These are phyloP conservation scores for Melaleuca alternifolia DNA, from an alignment of 345 rosid species.

Conservation along the genomic window DNA sequence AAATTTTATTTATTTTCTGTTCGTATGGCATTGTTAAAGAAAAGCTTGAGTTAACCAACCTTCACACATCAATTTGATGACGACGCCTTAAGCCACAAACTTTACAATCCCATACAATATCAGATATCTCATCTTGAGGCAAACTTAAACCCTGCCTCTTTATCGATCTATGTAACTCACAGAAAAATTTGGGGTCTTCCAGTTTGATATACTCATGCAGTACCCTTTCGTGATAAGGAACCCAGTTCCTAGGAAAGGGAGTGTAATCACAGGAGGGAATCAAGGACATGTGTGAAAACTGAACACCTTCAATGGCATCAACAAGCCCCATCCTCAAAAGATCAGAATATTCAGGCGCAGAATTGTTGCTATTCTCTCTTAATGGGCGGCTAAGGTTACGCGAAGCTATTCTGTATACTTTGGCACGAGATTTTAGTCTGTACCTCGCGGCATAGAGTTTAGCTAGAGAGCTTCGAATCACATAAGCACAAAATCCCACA, in stretches of 20 bases:
- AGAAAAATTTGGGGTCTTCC: slow-evolving; percentile 80
- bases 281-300: slow-evolving; percentile 80
- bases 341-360: slow-evolving; percentile 93
- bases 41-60: slow-evolving; percentile 3
- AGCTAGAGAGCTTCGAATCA: slow-evolving; percentile 89
- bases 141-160: slow-evolving; percentile 46
- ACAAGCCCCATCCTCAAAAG: slow-evolving; percentile 95
- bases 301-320: slow-evolving; percentile 91
- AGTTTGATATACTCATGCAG: slow-evolving; percentile 69
- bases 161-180: slow-evolving; percentile 53
- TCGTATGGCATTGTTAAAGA: not conserved
- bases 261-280: slow-evolving; percentile 95
- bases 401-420: slow-evolving; percentile 75
- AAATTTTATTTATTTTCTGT: not conserved
- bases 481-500: slow-evolving; percentile 93
- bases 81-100: slow-evolving; percentile 65
- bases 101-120: slow-evolving; percentile 81
- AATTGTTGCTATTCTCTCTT: slow-evolving; percentile 70
- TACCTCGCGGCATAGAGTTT: slow-evolving; percentile 95
- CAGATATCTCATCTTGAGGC: slow-evolving; percentile 90
- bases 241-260: slow-evolving; percentile 83
- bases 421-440: slow-evolving; percentile 91
- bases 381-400: slow-evolving; percentile 80
- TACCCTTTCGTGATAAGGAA: slow-evolving; percentile 74
- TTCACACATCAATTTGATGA: slow-evolving; percentile 19